A percentile compares a stretch with the other conserved stretches of the same genome.
Evolutionary conservation across 768 basidiomycete species (phyloP).

Genomic region (Pleurotus sapidus): DNA sequence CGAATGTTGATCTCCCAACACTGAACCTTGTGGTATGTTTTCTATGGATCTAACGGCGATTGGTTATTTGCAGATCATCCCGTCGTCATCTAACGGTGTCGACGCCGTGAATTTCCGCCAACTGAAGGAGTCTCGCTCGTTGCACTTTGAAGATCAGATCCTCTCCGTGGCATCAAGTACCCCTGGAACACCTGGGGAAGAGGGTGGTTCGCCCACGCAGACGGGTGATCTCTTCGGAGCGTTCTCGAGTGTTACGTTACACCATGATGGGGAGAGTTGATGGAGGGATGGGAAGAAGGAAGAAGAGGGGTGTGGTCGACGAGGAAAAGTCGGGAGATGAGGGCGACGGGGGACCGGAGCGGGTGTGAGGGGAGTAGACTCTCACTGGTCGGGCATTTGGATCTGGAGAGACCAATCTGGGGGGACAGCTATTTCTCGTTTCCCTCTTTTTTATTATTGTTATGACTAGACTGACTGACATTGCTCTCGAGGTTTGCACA

Average conservation of each 20-base stretch:
- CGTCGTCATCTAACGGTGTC: constrained; percentile 68
- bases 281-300: constrained; percentile 2
- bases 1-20: not conserved
- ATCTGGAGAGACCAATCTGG: constrained; percentile 13
- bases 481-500: not conserved
- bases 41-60: constrained; percentile 16
- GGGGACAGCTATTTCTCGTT: constrained; percentile 11
- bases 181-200: constrained; percentile 29
- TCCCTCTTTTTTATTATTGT: constrained; percentile 3
- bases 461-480: constrained; percentile 1
- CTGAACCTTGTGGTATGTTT: not conserved
- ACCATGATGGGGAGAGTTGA: constrained; percentile 71
- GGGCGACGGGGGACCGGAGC: constrained; percentile 11
- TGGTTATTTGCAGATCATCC: constrained; percentile 65
- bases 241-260: constrained; percentile 88
- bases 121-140: constrained; percentile 85
- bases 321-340: not conserved
- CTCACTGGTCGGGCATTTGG: constrained; percentile 8
- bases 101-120: constrained; percentile 91
- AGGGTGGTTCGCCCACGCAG: constrained; percentile 22
- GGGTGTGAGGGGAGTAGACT: not conserved
- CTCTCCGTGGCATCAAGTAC: constrained; percentile 29
- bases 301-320: not conserved
- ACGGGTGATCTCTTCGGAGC: constrained; percentile 73
- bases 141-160: constrained; percentile 79